These are phyloP conservation scores for Gymnopilus dilepis DNA, from an alignment of 768 basidiomycete genomes.

Conservation along the genomic window DNA sequence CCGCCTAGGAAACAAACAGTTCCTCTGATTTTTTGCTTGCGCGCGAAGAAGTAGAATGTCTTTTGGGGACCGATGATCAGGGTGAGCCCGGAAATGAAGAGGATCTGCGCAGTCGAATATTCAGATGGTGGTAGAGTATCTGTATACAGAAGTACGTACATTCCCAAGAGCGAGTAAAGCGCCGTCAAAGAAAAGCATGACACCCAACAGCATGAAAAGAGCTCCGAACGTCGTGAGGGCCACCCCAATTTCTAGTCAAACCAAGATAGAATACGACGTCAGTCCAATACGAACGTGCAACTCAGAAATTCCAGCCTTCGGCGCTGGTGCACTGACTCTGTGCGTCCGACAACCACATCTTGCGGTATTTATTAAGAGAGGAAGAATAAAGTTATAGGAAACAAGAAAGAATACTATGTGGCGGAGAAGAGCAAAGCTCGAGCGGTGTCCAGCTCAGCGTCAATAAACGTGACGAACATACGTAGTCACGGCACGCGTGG, in stretches of 20 bases:
- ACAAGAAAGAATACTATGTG: conserved; percentile 6
- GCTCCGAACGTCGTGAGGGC: conserved; percentile 95
- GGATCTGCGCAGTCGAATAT: conserved; percentile 59
- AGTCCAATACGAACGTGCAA: neutral
- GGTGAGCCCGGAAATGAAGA: conserved; percentile 93
- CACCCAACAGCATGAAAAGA: conserved; percentile 95
- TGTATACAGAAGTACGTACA: conserved; percentile 46
- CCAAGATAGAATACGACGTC: conserved; percentile 12
- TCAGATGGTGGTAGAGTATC: neutral
- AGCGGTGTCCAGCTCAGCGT: neutral
- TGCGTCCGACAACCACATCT: conserved; percentile 71
- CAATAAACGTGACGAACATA: conserved; percentile 7
- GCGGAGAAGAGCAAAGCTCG: conserved; percentile 1
- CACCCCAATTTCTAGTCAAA: conserved; percentile 84
- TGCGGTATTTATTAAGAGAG: conserved; percentile 17
- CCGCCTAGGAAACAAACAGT: conserved; percentile 88
- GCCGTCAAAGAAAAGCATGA: conserved; percentile 96
- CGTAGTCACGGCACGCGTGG: conserved; percentile 19
- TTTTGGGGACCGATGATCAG: conserved; percentile 97
- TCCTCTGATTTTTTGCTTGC: conserved; percentile 93
- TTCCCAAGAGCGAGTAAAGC: conserved; percentile 97
- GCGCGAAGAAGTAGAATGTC: conserved; percentile 97
- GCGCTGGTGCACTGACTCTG: conserved; percentile 51
- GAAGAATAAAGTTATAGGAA: conserved; percentile 12
- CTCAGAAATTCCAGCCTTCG: neutral